Conservation (phyloP, 2,329 filamentous ascomycete species). For the Venturia pyrina region DNA sequence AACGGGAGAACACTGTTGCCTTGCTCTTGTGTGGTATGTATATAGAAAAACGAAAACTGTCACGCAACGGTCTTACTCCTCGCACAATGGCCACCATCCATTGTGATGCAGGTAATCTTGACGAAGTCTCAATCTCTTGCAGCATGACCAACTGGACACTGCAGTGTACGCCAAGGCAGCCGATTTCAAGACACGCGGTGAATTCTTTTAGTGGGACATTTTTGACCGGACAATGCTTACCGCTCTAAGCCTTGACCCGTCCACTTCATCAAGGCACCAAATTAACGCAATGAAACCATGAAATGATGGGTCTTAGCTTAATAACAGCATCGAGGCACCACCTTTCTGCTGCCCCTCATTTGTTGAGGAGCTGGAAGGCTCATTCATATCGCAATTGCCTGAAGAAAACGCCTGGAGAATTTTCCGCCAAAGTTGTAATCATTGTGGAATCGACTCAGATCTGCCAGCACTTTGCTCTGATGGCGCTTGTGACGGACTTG, state of each 20-base stretch:
- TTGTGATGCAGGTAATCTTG: background rate
- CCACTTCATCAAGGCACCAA: background rate
- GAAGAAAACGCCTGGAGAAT: background rate
- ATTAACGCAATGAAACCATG: background rate
- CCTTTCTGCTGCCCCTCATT: background rate
- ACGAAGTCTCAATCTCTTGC: background rate
- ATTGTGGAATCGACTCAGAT: background rate
- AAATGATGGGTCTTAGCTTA: background rate
- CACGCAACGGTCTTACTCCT: background rate
- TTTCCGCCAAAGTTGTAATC: background rate
- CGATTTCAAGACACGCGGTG: too few relatives aligned
- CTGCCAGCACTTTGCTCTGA: background rate
- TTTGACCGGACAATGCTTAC: background rate
- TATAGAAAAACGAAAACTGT: background rate
- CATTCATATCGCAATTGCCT: background rate
- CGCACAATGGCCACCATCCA: background rate
- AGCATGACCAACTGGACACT: too few relatives aligned
- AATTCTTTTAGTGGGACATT: too few relatives aligned
- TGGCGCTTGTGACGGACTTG: background rate
- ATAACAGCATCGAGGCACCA: background rate
- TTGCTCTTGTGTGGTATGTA: background rate
- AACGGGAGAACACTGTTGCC: background rate
- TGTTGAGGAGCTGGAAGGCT: background rate
- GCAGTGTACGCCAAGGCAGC: too few relatives aligned
- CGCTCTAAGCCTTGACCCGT: background rate